Percentiles rank a stretch among this genome's conserved stretches.
These are phyloP conservation scores for Coniochaeta hoffmannii DNA, from an alignment of 2,329 filamentous ascomycete species.

Conservation along the genomic window DNA sequence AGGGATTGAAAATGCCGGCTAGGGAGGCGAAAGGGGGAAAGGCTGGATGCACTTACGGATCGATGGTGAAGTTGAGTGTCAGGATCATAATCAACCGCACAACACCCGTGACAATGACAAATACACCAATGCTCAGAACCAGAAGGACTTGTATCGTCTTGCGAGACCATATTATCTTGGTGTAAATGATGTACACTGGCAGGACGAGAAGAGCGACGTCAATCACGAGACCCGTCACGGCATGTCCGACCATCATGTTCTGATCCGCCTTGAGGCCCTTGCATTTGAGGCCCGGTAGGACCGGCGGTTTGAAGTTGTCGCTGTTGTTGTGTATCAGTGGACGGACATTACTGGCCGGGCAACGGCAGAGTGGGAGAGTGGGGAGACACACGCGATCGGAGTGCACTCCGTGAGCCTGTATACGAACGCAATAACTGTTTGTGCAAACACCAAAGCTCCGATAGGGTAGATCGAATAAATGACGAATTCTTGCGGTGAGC, in stretches of 20 bases:
- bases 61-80: conserved; percentile 19
- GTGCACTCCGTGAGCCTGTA: conserved; percentile 15
- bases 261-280: conserved; percentile 14
- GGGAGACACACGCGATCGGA: conserved; percentile 11
- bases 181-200: conserved; percentile 28
- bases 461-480: conserved; percentile 8
- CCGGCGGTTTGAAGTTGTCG: conserved; percentile 13
- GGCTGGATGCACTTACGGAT: conserved; percentile 21
- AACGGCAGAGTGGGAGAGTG: neutral
- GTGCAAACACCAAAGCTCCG: conserved; percentile 9
- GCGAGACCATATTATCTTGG: conserved; percentile 25
- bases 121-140: conserved; percentile 27
- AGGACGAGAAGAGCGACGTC: conserved; percentile 26
- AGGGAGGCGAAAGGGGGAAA: neutral
- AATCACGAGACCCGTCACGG: conserved; percentile 22
- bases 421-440: conserved; percentile 12
- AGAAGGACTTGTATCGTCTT: conserved; percentile 25
- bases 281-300: conserved; percentile 17
- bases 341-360: too few relatives aligned
- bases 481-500: neutral
- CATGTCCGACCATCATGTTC: conserved; percentile 25
- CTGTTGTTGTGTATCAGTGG: neutral
- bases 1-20: neutral
- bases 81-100: conserved; percentile 28
- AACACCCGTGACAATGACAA: conserved; percentile 28